Conservation (phyloP, 108 stramenopile genomes). For the Cyclotella baltica region DNA sequence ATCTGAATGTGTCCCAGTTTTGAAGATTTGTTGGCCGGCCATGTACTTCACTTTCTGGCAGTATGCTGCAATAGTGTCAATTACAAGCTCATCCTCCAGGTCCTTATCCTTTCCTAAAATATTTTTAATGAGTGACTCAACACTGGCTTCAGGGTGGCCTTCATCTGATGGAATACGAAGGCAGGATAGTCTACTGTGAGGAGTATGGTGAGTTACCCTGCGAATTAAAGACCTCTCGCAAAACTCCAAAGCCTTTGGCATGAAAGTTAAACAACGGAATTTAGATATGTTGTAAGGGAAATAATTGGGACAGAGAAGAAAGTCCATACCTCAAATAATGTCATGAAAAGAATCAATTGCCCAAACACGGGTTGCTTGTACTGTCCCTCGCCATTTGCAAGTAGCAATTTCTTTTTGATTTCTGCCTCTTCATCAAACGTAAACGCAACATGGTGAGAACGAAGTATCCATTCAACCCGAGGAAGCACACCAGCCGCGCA, state of each 20-base stretch:
- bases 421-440: conserved; percentile 62
- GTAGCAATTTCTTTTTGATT: conserved; percentile 24
- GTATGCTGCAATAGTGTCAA: conserved; percentile 36
- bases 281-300: too few relatives aligned
- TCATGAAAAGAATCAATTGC: conserved; percentile 42
- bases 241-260: conserved; percentile 49
- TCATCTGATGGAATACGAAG: background rate
- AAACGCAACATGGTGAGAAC: conserved; percentile 76
- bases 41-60: conserved; percentile 51
- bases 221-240: conserved; percentile 48
- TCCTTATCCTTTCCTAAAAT: conserved; percentile 26
- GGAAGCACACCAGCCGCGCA: conserved; percentile 74
- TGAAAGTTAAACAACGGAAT: background rate
- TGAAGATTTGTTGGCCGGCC: conserved; percentile 60
- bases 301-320: background rate
- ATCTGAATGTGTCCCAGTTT: conserved; percentile 59
- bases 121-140: conserved; percentile 34
- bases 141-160: conserved; percentile 19
- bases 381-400: conserved; percentile 12
- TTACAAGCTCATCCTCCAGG: conserved; percentile 21
- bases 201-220: conserved; percentile 16
- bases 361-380: conserved; percentile 17
- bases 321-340: conserved; percentile 33
- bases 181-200: conserved; percentile 6
- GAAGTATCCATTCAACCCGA: conserved; percentile 87